These are phyloP conservation scores for Penicillium sp. DNA, from an alignment of 2,329 filamentous ascomycete species.

Conservation along the genomic window DNA sequence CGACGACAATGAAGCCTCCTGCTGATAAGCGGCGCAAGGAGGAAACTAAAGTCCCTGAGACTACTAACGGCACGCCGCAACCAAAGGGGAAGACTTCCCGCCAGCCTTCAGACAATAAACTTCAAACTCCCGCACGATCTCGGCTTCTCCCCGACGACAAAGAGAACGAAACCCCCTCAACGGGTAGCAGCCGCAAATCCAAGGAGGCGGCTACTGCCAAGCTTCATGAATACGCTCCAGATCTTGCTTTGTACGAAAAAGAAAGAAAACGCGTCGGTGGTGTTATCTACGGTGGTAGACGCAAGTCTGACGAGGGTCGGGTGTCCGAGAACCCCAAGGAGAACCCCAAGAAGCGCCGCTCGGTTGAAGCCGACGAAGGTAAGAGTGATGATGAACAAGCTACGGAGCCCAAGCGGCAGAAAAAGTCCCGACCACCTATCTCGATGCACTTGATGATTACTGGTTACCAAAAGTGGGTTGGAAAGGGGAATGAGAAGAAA, in stretches of 20 bases:
- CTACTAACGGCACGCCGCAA: constrained; percentile 27
- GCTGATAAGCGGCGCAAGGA: constrained; percentile 21
- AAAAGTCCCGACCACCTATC: constrained; percentile 62
- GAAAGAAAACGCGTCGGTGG: constrained; percentile 80
- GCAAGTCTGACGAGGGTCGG: constrained; percentile 44
- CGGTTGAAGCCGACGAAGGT: constrained; percentile 48
- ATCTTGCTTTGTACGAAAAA: constrained; percentile 88
- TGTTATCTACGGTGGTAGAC: constrained; percentile 58
- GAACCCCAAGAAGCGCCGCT: constrained; percentile 44
- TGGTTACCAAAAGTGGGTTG: constrained; percentile 78
- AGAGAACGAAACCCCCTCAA: constrained; percentile 78
- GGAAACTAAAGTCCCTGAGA: constrained; percentile 16
- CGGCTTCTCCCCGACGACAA: constrained; percentile 62
- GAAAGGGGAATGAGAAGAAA: constrained; percentile 58
- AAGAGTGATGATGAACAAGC: constrained; percentile 53
- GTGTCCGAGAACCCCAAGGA: constrained; percentile 31
- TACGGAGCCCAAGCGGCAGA: constrained; percentile 62
- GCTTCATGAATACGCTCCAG: constrained; percentile 73
- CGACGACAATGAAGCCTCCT: constrained; percentile 23
- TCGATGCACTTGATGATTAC: constrained; percentile 77
- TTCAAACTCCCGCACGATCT: constrained; percentile 55
- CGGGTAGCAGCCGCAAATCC: constrained; percentile 77
- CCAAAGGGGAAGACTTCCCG: constrained; percentile 26
- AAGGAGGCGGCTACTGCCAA: constrained; percentile 79
- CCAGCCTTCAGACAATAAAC: constrained; percentile 29